Conservation (phyloP, 345 rosid genomes). For the Psidium guajava region DNA sequence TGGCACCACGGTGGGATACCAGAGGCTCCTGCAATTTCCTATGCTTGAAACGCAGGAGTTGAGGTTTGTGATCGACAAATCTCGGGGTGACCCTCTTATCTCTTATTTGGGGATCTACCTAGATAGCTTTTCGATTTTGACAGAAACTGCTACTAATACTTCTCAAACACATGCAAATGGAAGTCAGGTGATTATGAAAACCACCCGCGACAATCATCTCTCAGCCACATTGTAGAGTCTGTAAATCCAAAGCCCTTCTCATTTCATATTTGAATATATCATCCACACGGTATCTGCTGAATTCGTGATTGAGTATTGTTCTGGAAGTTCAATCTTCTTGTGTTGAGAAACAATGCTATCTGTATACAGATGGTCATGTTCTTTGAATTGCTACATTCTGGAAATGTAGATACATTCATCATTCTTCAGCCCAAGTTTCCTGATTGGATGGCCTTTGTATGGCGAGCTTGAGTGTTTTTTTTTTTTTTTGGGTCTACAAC, state of each 20-base stretch:
- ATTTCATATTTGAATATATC: background rate
- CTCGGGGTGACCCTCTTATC: slow-evolving; percentile 72
- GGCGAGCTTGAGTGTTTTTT: background rate
- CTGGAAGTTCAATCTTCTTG: background rate
- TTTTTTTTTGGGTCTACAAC: background rate
- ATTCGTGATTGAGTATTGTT: background rate
- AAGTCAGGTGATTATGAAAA: slow-evolving; percentile 14
- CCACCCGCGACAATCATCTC: background rate
- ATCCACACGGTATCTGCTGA: background rate
- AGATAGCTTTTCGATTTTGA: slow-evolving; percentile 29
- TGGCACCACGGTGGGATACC: slow-evolving; percentile 75
- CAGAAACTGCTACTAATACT: background rate
- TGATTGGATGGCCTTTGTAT: background rate
- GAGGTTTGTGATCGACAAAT: slow-evolving; percentile 50
- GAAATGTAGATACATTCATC: background rate
- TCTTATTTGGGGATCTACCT: slow-evolving; percentile 53
- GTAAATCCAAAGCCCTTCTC: background rate
- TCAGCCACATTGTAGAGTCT: background rate
- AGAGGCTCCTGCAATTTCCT: slow-evolving; percentile 51
- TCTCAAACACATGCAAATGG: slow-evolving; percentile 3
- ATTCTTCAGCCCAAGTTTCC: background rate
- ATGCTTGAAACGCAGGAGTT: slow-evolving; percentile 28
- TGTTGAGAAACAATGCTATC: background rate
- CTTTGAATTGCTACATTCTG: background rate
- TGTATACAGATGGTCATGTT: background rate